Evolutionary conservation across 2,329 filamentous ascomycete species (phyloP), one percentile per base, ranked within the genome.

Genomic region (Fusarium redolens): DNA sequence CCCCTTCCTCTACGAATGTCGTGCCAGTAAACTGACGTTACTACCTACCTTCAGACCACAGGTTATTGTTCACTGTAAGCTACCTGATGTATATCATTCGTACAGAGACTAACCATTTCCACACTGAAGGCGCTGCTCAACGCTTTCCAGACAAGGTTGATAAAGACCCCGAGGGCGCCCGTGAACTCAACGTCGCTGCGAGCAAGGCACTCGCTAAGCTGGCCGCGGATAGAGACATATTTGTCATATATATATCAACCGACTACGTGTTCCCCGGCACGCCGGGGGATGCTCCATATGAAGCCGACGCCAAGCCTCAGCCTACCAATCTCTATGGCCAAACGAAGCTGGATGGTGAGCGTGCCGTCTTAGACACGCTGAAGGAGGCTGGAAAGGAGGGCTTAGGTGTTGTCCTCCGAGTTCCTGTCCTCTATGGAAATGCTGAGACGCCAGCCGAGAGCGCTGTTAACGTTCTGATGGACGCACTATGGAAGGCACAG

Each of bases 121-220:
- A 55, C 7, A 28, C 33, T 41, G 20, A 71, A 95, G 93, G 93
- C 79, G 95, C 95, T 44, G 95, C 95, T 50, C 95, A 97, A 81
- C 91, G 94, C 69, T 97, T 92, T 78, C 95, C 95, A 4, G 95
- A 97, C 82, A 92, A 92, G 79, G 96, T 95, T 78, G 92, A 95
- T 76, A 88, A 89, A 72, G 90, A 97, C 80, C 95, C 94, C 5
- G 89, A 91, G 66, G 92, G 90, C 60, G 93, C 94, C 6, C 89
- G 88, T 68, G 87, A 87, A 22, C 85, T 97, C 76, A 97, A 97
- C 78, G 90, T 96, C 17, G 86, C 89, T 6, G 92, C 94, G 5
- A 92, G 93, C 51, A 84, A 86, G 52, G 82, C 83, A 13, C 88
- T 97, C 17, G 93, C 93, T 14, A 81, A 85, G 44, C 86, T 90